phyloP scores from a whole-genome alignment of 106 monocot species.

The Triglochin maritima region DNA sequence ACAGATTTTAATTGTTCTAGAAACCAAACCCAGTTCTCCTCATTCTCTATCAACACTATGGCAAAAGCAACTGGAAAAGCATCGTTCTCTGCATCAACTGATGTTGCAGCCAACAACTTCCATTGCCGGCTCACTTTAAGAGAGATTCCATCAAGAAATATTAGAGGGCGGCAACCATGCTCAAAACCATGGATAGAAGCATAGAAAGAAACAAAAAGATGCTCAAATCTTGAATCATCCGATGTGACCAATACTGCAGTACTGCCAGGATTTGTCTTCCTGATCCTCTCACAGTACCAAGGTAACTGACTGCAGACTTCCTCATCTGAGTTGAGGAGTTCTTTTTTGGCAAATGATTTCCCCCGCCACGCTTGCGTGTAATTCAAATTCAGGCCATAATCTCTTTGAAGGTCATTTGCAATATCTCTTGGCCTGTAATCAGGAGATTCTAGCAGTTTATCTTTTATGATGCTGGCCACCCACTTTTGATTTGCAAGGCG shows the following conservation, averaged over 20 bases:
- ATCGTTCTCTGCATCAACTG: slow-evolving; percentile 75
- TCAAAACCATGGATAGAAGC: slow-evolving; percentile 77
- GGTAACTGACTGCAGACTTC: slow-evolving; percentile 70
- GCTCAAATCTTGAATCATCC: slow-evolving; percentile 56
- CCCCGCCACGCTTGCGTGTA: slow-evolving; percentile 90
- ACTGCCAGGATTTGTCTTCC: slow-evolving; percentile 89
- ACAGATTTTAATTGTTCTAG: slow-evolving; percentile 59
- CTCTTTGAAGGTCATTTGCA: slow-evolving; percentile 68
- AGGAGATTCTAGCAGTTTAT: slow-evolving; percentile 70
- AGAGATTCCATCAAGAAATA: slow-evolving; percentile 60
- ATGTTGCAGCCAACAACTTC: slow-evolving; percentile 62
- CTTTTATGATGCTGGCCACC: slow-evolving; percentile 94
- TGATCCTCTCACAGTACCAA: slow-evolving; percentile 81
- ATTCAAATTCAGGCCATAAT: slow-evolving; percentile 85
- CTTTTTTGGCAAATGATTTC: slow-evolving; percentile 69
- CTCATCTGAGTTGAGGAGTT: slow-evolving; percentile 68
- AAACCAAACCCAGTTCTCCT: slow-evolving; percentile 91
- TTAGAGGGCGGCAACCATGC: slow-evolving; percentile 74
- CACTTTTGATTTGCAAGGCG: slow-evolving; percentile 84
- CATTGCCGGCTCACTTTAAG: slow-evolving; percentile 55
- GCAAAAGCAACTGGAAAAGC: slow-evolving; percentile 71
- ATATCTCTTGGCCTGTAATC: slow-evolving; percentile 87
- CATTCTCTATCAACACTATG: slow-evolving; percentile 47
- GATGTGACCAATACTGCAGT: slow-evolving; percentile 40
- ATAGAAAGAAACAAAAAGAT: slow-evolving; percentile 70